Conservation (phyloP, 441 rosid genomes). For the Erodium trifolium region DNA sequence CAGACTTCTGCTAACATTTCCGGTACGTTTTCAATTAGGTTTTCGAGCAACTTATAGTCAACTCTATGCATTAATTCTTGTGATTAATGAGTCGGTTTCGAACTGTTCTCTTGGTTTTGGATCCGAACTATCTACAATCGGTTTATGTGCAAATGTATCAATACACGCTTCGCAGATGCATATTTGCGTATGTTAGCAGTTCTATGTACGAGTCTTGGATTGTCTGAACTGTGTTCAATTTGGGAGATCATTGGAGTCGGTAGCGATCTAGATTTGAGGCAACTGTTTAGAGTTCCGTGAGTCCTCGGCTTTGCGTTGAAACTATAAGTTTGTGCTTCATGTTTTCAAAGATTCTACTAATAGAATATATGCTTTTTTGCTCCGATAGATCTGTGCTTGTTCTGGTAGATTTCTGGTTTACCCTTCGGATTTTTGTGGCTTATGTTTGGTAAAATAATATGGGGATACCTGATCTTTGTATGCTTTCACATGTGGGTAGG, state of each 20-base stretch:
- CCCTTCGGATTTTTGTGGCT: neutral
- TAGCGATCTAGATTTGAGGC: neutral
- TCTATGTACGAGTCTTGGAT: neutral
- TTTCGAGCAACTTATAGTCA: neutral
- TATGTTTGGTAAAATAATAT: neutral
- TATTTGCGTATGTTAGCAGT: neutral
- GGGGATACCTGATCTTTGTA: conserved; percentile 1
- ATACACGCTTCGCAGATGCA: neutral
- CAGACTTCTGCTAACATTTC: conserved; percentile 12
- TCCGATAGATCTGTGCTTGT: neutral
- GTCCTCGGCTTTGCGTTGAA: neutral
- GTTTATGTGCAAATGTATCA: neutral
- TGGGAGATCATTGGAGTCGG: neutral
- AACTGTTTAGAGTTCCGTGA: neutral
- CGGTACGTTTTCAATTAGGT: conserved; percentile 32
- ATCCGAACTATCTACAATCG: neutral
- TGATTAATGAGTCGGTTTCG: conserved; percentile 8
- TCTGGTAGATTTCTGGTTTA: neutral
- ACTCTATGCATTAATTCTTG: conserved; percentile 1
- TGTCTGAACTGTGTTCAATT: neutral
- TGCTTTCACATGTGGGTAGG: neutral
- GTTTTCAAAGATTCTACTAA: neutral
- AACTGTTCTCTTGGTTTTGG: conserved; percentile 8
- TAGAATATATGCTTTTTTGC: neutral
- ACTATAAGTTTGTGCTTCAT: neutral